Evolutionary conservation across 768 basidiomycete genomes (phyloP).

Genomic region (Russula olivacea): DNA sequence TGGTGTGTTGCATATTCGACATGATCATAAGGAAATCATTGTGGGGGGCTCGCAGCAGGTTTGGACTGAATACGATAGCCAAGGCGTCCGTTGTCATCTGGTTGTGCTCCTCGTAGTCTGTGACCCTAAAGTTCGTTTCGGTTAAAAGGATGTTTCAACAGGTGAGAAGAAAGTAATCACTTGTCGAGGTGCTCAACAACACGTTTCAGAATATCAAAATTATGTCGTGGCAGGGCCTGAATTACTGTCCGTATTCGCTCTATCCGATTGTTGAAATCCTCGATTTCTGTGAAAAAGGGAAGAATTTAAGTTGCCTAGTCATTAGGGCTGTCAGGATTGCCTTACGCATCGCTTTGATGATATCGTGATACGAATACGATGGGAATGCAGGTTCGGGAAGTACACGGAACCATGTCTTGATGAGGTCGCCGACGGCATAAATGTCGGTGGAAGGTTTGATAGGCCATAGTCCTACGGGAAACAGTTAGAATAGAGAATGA

Average conservation of each 20-base stretch:
- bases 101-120: slow-evolving; percentile 81
- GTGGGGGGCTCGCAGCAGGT: slow-evolving; percentile 68
- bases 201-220: slow-evolving; percentile 75
- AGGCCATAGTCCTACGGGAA: slow-evolving; percentile 50
- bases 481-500: slow-evolving; percentile 4
- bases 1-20: slow-evolving; percentile 53
- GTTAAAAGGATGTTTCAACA: background rate
- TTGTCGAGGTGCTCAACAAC: slow-evolving; percentile 80
- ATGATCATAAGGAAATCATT: slow-evolving; percentile 74
- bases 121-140: slow-evolving; percentile 46
- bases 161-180: slow-evolving; percentile 30
- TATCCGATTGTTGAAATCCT: slow-evolving; percentile 63
- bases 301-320: background rate
- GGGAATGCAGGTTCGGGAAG: slow-evolving; percentile 80
- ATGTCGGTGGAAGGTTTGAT: slow-evolving; percentile 60
- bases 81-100: slow-evolving; percentile 86
- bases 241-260: slow-evolving; percentile 60
- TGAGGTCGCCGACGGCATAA: slow-evolving; percentile 74
- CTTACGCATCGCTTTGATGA: slow-evolving; percentile 67
- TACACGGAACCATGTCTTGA: slow-evolving; percentile 82
- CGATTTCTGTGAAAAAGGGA: slow-evolving; percentile 43
- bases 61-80: slow-evolving; percentile 82
- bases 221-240: slow-evolving; percentile 59
- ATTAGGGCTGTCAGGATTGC: background rate
- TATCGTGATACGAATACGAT: slow-evolving; percentile 54